These are phyloP conservation scores for Leishmania major DNA, from an alignment of 208 protist species.

Conservation along the genomic window DNA sequence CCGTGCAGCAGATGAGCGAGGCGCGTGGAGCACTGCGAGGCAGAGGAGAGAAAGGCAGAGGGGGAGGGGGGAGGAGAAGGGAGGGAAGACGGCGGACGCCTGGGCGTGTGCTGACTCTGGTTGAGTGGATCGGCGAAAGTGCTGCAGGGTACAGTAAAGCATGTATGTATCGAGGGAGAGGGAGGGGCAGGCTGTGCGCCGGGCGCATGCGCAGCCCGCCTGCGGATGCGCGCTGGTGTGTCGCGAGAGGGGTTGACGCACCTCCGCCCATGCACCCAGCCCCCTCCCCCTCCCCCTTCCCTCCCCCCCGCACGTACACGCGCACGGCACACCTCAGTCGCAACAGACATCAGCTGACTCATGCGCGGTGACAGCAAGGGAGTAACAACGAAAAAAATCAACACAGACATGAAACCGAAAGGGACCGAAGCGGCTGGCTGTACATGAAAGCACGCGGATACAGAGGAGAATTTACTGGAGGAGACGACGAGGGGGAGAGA, in stretches of 20 bases:
- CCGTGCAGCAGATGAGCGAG: background rate
- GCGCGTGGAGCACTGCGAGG: background rate
- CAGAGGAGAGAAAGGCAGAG: background rate
- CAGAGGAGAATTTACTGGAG: background rate
- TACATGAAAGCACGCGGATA: background rate
- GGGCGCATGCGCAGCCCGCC: background rate
- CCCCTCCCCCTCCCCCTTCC: no score
- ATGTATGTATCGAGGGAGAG: background rate
- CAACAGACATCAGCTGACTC: background rate
- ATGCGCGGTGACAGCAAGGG: no score
- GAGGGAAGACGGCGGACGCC: background rate
- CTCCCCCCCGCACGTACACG: background rate
- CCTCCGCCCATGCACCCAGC: background rate
- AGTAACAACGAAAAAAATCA: background rate
- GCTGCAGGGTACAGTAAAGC: background rate
- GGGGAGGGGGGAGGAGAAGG: background rate
- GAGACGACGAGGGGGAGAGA: background rate
- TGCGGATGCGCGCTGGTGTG: background rate
- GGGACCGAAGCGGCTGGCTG: background rate
- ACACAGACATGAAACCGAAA: background rate
- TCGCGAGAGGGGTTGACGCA: background rate
- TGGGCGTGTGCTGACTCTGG: background rate
- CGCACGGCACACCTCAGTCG: background rate
- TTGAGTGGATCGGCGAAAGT: background rate
- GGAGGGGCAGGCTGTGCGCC: background rate